Evolutionary conservation across 1,284 basidiomycete genomes (phyloP).

Genomic region (Rhodotorula sp.): DNA sequence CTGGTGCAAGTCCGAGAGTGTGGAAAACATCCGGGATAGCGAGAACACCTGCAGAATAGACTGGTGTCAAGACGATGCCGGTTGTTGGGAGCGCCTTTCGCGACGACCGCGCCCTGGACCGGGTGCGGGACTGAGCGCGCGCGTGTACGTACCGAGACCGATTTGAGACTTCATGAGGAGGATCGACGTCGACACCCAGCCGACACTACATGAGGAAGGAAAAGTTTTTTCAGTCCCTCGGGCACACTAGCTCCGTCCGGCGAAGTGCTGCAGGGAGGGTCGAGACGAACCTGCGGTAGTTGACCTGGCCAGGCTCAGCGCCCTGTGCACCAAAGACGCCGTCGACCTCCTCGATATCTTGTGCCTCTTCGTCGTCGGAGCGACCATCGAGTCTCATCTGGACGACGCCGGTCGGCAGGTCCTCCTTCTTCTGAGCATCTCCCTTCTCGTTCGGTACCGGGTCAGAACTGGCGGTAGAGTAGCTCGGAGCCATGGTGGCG

Average conservation of each 20-base stretch:
- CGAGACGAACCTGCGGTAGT: slow-evolving; percentile 16
- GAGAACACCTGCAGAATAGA: slow-evolving; percentile 17
- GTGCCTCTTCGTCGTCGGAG: slow-evolving; percentile 9
- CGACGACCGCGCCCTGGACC: not conserved
- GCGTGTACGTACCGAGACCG: not conserved
- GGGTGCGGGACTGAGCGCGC: not conserved
- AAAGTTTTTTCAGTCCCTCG: not conserved
- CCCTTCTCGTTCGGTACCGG: slow-evolving; percentile 3
- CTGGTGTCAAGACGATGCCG: slow-evolving; percentile 1
- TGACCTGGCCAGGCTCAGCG: slow-evolving; percentile 4
- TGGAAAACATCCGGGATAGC: slow-evolving; percentile 23
- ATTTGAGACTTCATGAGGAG: slow-evolving; percentile 11
- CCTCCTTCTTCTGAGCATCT: slow-evolving; percentile 4
- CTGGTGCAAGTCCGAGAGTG: slow-evolving; percentile 18
- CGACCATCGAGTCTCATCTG: slow-evolving; percentile 10
- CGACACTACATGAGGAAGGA: not conserved
- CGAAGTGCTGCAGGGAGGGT: too few species aligned
- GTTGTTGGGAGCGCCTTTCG: too few species aligned
- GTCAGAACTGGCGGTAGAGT: not conserved
- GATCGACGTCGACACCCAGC: slow-evolving; percentile 12
- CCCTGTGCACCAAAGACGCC: slow-evolving; percentile 27
- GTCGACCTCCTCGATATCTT: slow-evolving; percentile 10
- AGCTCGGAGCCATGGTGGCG: slow-evolving; percentile 1
- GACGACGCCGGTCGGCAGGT: slow-evolving; percentile 10
- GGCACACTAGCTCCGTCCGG: too few species aligned